Conservation (phyloP, 805 yeast species). For the Wickerhamiella musiphila region DNA sequence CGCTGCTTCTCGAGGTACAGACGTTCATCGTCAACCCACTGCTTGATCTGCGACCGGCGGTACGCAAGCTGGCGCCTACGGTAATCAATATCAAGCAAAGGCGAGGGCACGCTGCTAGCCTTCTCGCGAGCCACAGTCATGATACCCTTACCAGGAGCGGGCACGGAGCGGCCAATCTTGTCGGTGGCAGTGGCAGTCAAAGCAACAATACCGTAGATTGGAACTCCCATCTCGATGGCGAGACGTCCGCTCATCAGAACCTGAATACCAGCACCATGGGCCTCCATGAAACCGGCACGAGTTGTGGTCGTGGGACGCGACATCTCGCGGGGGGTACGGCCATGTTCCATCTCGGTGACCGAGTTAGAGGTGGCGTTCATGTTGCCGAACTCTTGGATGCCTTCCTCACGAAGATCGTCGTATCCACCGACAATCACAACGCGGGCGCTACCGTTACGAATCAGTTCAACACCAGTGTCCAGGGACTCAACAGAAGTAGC, state of each 20-base stretch:
- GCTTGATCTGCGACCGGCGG: slow-evolving; percentile 59
- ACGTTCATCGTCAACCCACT: slow-evolving; percentile 75
- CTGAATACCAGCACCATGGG: slow-evolving; percentile 98
- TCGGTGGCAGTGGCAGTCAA: slow-evolving; percentile 94
- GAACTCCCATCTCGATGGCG: slow-evolving; percentile 97
- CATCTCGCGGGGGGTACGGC: slow-evolving; percentile 97
- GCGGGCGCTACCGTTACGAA: slow-evolving; percentile 85
- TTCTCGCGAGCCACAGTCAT: slow-evolving; percentile 94
- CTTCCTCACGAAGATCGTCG: slow-evolving; percentile 99
- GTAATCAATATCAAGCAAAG: slow-evolving; percentile 76
- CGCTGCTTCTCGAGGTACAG: slow-evolving; percentile 50
- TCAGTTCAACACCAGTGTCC: slow-evolving; percentile 89
- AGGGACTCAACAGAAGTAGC: slow-evolving; percentile 98
- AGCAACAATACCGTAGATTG: slow-evolving; percentile 89
- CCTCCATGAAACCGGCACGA: slow-evolving; percentile 97
- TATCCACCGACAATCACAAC: slow-evolving; percentile 96
- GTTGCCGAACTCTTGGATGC: slow-evolving; percentile 92
- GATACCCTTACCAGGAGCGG: slow-evolving; percentile 99
- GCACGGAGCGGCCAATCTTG: slow-evolving; percentile 96
- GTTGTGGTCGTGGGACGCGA: slow-evolving; percentile 95
- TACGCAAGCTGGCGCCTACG: slow-evolving; percentile 77
- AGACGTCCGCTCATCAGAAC: slow-evolving; percentile 87
- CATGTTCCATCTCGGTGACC: slow-evolving; percentile 72
- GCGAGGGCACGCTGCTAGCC: slow-evolving; percentile 65
- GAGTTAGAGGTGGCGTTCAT: slow-evolving; percentile 97